Conservation (phyloP, 1,284 basidiomycete species). For the Ustilago xerochloae region DNA sequence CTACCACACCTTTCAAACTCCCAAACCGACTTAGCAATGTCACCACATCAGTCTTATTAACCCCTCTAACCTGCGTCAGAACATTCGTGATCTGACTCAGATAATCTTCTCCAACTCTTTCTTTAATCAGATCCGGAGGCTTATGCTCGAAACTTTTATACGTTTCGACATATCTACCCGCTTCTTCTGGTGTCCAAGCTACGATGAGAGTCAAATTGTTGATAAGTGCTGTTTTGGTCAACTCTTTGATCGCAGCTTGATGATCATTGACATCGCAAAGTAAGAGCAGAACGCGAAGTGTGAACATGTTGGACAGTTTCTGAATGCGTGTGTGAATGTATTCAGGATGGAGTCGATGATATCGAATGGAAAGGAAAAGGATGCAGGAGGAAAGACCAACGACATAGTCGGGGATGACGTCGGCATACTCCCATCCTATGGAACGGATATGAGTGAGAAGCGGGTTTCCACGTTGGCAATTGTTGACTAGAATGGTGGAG, state of each 20-base stretch:
- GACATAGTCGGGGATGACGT: conserved; percentile 82
- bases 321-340: conserved; percentile 93
- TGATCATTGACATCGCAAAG: conserved; percentile 93
- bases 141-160: conserved; percentile 95
- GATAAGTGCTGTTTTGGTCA: conserved; percentile 82
- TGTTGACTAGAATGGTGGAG: conserved; percentile 59
- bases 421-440: conserved; percentile 92
- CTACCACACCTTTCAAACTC: conserved; percentile 21
- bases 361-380: conserved; percentile 78
- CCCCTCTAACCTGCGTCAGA: conserved; percentile 87
- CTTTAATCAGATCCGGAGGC: conserved; percentile 91
- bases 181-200: conserved; percentile 89
- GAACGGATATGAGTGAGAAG: conserved; percentile 84
- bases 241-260: conserved; percentile 86
- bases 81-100: conserved; percentile 82
- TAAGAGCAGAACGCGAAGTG: conserved; percentile 85
- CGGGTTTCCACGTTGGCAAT: conserved; percentile 82
- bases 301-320: conserved; percentile 83
- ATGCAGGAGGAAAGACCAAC: conserved; percentile 59
- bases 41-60: conserved; percentile 97
- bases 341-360: conserved; percentile 96
- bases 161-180: conserved; percentile 86
- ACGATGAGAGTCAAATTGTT: conserved; percentile 93
- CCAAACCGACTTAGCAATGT: conserved; percentile 75
- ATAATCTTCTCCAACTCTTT: conserved; percentile 89